Evolutionary conservation across 345 rosid species (phyloP).

Genomic region (Euphorbia tirucalli): DNA sequence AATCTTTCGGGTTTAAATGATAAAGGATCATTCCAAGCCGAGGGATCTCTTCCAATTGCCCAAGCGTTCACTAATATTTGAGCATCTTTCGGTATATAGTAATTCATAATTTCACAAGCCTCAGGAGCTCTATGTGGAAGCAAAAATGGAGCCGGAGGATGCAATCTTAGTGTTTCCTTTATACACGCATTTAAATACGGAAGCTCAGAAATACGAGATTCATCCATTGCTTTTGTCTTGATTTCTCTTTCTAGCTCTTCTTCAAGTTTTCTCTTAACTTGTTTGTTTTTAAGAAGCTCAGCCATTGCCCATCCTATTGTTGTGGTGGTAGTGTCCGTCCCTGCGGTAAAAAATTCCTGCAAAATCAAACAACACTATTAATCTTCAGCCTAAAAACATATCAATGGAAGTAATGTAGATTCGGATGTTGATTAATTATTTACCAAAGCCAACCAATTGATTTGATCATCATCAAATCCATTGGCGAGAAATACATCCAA

Average conservation of each 20-base stretch:
- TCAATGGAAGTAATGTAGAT: too few species aligned
- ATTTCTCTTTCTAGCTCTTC: conserved; percentile 10
- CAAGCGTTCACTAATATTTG: conserved; percentile 18
- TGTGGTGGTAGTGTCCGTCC: conserved; percentile 9
- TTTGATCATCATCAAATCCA: conserved; percentile 19
- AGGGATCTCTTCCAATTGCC: conserved; percentile 20
- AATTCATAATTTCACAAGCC: conserved; percentile 20
- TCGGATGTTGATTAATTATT: too few species aligned
- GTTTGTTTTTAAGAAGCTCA: conserved; percentile 10
- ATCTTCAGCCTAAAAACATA: too few species aligned
- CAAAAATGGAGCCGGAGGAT: conserved; percentile 18
- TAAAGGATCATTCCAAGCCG: conserved; percentile 16
- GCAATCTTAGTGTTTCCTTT: conserved; percentile 23
- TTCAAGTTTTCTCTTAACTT: neutral
- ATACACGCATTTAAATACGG: conserved; percentile 14
- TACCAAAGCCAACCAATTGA: conserved; percentile 18
- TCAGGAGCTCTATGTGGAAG: conserved; percentile 13
- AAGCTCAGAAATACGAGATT: conserved; percentile 1
- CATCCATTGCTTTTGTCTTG: neutral
- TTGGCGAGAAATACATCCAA: conserved; percentile 15
- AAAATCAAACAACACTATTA: neutral
- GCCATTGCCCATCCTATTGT: conserved; percentile 13
- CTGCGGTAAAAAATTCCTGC: conserved; percentile 12
- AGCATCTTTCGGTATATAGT: conserved; percentile 15
- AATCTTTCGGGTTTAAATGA: conserved; percentile 23